A percentile compares a stretch with the other conserved stretches of the same genome.
Conservation (phyloP, 2,329 filamentous ascomycete species). For the Pseudopithomyces maydicus region DNA sequence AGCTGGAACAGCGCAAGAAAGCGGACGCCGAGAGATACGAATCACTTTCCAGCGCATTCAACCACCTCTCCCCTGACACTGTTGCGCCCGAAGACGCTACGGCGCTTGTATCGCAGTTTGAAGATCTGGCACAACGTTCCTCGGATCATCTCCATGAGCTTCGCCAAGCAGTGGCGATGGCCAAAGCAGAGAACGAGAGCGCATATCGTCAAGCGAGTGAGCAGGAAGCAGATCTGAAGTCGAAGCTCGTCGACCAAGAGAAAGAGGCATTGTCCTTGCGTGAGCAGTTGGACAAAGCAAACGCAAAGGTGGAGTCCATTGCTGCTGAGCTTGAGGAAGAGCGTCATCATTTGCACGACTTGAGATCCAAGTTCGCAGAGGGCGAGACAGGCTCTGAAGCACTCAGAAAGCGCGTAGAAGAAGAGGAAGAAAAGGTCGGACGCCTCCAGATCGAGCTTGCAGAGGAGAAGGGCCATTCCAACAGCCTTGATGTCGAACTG, state of each 20-base stretch:
- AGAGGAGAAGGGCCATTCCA: constrained; percentile 75
- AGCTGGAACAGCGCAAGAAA: constrained; percentile 60
- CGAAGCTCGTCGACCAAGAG: constrained; percentile 46
- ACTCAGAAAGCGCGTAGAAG: constrained; percentile 73
- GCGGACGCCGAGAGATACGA: constrained; percentile 32
- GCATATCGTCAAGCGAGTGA: constrained; percentile 46
- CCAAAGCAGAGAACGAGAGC: constrained; percentile 53
- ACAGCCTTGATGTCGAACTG: constrained; percentile 77
- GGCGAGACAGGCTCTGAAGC: constrained; percentile 84
- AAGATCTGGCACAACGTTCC: constrained; percentile 50
- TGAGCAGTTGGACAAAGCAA: constrained; percentile 54
- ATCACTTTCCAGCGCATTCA: constrained; percentile 41
- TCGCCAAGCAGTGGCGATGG: constrained; percentile 52
- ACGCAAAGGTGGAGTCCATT: constrained; percentile 53
- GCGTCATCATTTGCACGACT: constrained; percentile 68
- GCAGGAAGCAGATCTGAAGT: constrained; percentile 44
- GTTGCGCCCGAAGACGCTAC: constrained; percentile 44
- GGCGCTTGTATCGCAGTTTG: constrained; percentile 48
- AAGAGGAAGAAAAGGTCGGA: constrained; percentile 74
- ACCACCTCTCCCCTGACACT: constrained; percentile 43
- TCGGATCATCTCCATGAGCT: constrained; percentile 52
- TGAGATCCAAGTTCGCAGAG: constrained; percentile 76
- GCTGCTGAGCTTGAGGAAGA: constrained; percentile 65
- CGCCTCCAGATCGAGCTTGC: constrained; percentile 72
- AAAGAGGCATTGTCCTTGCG: constrained; percentile 40